Evolutionary conservation across 768 basidiomycete genomes (phyloP), one percentile per base, ranked within the genome.

Genomic region (Pilatotrama ljubarskyi): DNA sequence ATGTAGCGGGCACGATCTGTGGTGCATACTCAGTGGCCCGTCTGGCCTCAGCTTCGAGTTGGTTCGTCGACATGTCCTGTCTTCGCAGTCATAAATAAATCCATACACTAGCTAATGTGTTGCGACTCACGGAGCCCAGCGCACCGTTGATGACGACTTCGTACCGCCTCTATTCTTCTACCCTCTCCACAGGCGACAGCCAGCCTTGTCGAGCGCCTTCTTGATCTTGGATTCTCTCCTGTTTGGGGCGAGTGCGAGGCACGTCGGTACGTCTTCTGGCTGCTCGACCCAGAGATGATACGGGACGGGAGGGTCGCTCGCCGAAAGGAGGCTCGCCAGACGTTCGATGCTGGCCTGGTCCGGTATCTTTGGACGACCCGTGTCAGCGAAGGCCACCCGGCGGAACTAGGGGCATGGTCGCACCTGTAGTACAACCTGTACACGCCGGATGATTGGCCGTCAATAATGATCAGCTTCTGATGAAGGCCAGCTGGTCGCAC

Each of bases 201-300:
- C 71, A 0, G 72, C 63, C 60, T 78, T 80, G 58, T 79, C 75
- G 46, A 80, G 65, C 2, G 77, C 77, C 58, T 74, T 76, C 66
- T 75, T 77, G 55, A 80, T 70, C 40, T 64, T 59, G 40, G 69
- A 68, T 11, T 77, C 76, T 51, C 71, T 70, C 55, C 72, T 66
- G 53, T 79, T 80, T 0, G 78, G 78, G 17, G 75, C 75, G 4
- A 80, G 65, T n/a, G 78, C 78, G 40, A 80, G 61, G 62, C 77
- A 80, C 4, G 78, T 76, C 5, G 78, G 73, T 2, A 70, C 56
- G 55, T 76, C 70, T 68, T 80, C 78, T 0, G 78, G 78, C 52
- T 78, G 78, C 57, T 80, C 78, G 25, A 71, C 70, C 78, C 78
- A 80, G 11, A 78, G 65, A 55, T 79, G 73, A 54, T 80, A 72